Base-by-base conservation (phyloP, 2,329 filamentous ascomycete species). In the Diaporthe aspalathi region DNA sequence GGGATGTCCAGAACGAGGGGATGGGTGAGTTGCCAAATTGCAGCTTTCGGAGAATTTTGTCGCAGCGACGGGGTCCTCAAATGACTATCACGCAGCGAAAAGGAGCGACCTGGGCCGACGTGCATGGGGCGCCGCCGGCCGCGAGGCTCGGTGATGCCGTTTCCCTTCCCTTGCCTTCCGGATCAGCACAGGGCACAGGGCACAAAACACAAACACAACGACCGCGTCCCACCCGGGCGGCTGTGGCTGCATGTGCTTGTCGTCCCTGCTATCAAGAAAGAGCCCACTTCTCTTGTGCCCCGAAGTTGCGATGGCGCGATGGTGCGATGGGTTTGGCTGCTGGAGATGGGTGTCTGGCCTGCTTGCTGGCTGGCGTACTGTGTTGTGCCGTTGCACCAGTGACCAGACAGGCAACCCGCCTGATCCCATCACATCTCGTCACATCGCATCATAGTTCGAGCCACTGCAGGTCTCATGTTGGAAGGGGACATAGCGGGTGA, bases 1-100 rank as follows among this genome's bases (percentile, higher is more conserved):
- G 60, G 60, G 60, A 29, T 65, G 45, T 22, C 60, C 45, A 49
- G 60, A 50, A 65, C 50, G 60, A 47, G 60, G 45, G 60, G 60
- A 65, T 32, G 60, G 45, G 60, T 17, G 27, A 38, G 43, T 12
- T n/a, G n/a, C 60, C 43, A 65, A 65, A 65, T 65, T 65, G 60
- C 60, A 50, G 29, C 43, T 50, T 16, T 8, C 45, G 60, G 60
- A 65, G 60, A 65, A 65, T 65, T 65, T 65, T 65, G 60, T 65
- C 60, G 60, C 60, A 65, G 60, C 60, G 7, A 65, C 60, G 60
- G 45, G 60, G 32, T 35, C 60, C 60, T 65, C 60, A 65, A 65
- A 65, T 65, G 43, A 65, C 49, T 65, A 65, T 65, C 60, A 65
- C 60, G 60, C 60, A 65, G 60, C 60, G 60, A 65, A 65, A 65